Conservation (phyloP, 345 rosid species). For the Mallotus nudiflorus region DNA sequence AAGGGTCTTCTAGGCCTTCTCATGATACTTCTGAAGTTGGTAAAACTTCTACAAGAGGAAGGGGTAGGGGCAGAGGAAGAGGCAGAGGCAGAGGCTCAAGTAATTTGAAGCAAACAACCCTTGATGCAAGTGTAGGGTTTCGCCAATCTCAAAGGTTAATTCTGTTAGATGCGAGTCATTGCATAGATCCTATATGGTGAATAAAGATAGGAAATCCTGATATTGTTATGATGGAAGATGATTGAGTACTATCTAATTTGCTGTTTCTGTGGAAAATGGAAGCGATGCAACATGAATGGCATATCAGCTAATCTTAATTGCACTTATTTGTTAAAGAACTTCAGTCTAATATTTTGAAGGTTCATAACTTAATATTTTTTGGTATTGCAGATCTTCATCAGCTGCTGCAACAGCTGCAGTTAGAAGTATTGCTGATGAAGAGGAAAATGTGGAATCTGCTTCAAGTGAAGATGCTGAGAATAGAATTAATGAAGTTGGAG, state of each 20-base stretch:
- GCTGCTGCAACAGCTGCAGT: constrained; percentile 57
- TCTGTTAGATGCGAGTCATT: constrained; percentile 1
- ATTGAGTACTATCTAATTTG: neutral
- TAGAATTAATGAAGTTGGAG: constrained; percentile 46
- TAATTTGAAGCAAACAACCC: constrained; percentile 86
- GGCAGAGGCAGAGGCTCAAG: constrained; percentile 55
- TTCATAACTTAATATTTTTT: neutral
- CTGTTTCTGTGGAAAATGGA: neutral
- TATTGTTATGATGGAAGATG: neutral
- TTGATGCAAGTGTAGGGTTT: constrained; percentile 66
- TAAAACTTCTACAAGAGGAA: constrained; percentile 78
- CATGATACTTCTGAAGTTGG: constrained; percentile 39
- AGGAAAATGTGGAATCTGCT: constrained; percentile 71
- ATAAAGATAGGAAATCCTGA: neutral
- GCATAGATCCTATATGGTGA: neutral
- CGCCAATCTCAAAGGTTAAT: constrained; percentile 77
- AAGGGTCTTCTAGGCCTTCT: constrained; percentile 56
- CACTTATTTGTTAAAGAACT: neutral
- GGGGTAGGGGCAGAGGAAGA: constrained; percentile 64
- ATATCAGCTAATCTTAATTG: constrained; percentile 2
- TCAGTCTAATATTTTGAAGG: neutral
- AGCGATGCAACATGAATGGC: neutral
- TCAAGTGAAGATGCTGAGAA: constrained; percentile 75
- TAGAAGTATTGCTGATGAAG: constrained; percentile 54
- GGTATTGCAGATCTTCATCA: constrained; percentile 57